Evolutionary conservation across 352 stramenopile genomes (phyloP), one percentile per base, ranked within the genome.

Genomic region (Globisporangium spinosum): DNA sequence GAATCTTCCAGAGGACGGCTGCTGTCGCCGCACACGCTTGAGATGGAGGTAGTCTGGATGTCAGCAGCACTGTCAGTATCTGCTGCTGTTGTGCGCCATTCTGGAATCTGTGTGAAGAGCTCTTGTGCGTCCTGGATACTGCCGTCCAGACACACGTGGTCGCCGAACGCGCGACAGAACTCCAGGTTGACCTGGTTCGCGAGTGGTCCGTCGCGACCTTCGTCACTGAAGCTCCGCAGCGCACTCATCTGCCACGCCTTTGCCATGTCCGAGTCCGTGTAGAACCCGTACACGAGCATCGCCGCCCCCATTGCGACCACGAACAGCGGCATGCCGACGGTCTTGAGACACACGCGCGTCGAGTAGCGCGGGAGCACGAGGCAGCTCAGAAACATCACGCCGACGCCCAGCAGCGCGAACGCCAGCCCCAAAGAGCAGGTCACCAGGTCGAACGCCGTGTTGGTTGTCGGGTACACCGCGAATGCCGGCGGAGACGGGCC

Each of bases 301-400:
- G 71, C 58, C 22, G 63, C 70, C 23, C 63, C 54, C 23, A 45
- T 56, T 15, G 61, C 61, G 4, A 75, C 22, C 23, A 59, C 55
- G 1, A 64, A 4, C 0, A 78, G 70, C 38, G 57, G 51, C 2
- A 49, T 53, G 22, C 66, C 65, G 22, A 76, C 53, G 12, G 66
- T 61, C 32, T 66, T 61, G 57, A 70, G 57, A 32, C 64, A 69
- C 57, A 45, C 65, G 4, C 56, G 43, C 57, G 47, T 70, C 27
- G 58, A 38, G 27, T 23, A 34, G 23, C 25, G 22, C 32, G 65
- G 65, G 13, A 78, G 25, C 20, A 70, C 63, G 0, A 76, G 53
- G 35, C 72, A 78, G 57, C 69, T 75, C 10, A 78, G 25, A 38
- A 66, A 62, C 53, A 74, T 62, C 23, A 67, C 67, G 27, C 56